Percentiles rank a stretch among this genome's conserved stretches.
Evolutionary conservation across 345 rosid genomes (phyloP).

Genomic region (Syzygium jambos): DNA sequence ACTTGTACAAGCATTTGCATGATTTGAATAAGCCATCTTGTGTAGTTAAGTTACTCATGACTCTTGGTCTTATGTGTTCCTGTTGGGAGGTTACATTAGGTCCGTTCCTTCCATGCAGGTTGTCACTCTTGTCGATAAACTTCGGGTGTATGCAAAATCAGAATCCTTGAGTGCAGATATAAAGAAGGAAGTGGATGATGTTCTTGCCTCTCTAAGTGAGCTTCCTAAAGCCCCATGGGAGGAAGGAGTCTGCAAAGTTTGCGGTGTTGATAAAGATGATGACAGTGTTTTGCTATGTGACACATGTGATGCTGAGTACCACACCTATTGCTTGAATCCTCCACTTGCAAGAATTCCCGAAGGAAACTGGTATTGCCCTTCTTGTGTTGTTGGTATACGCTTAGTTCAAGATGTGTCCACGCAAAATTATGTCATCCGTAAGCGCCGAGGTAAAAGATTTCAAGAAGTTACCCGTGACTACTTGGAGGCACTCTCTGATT

Average conservation of each 20-base stretch:
- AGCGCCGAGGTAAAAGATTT: constrained; percentile 38
- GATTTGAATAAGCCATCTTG: neutral
- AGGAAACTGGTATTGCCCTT: constrained; percentile 99
- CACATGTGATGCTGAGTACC: constrained; percentile 96
- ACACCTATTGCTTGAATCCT: constrained; percentile 96
- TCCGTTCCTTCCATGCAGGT: constrained; percentile 46
- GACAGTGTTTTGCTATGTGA: constrained; percentile 96
- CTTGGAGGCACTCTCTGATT: constrained; percentile 50
- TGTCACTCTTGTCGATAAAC: constrained; percentile 50
- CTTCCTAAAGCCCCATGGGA: constrained; percentile 99
- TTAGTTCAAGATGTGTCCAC: constrained; percentile 38
- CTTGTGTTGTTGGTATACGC: constrained; percentile 57
- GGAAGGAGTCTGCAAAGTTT: constrained; percentile 97
- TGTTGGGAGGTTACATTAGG: neutral
- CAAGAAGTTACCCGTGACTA: constrained; percentile 58
- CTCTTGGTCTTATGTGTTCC: neutral
- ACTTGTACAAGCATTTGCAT: neutral
- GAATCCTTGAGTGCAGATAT: constrained; percentile 52
- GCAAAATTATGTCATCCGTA: constrained; percentile 32
- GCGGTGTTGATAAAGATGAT: constrained; percentile 96
- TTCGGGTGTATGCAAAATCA: constrained; percentile 43
- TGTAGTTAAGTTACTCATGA: neutral
- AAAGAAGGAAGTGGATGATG: constrained; percentile 57
- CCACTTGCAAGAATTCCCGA: constrained; percentile 94
- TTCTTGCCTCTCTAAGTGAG: constrained; percentile 52